Evolutionary conservation across 129 eudicot genomes (phyloP).

Genomic region (Arctium minus): DNA sequence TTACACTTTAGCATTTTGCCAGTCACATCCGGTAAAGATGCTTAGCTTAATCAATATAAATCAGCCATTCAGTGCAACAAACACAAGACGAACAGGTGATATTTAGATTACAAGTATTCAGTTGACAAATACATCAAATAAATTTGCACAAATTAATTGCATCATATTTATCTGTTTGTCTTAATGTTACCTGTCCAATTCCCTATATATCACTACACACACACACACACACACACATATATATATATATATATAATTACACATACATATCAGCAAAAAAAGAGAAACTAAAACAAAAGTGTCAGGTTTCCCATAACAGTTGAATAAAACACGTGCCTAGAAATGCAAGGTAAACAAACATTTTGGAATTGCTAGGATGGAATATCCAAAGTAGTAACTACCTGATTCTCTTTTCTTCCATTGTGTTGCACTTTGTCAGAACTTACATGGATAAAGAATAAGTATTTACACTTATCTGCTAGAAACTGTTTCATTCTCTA

Average conservation of each 20-base stretch:
- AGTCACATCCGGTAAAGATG: neutral
- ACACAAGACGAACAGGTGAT: neutral
- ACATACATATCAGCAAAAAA: neutral
- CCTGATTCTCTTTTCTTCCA: neutral
- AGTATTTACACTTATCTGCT: neutral
- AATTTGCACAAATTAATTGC: neutral
- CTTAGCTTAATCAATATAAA: slow-evolving; percentile 1
- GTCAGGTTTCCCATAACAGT: neutral
- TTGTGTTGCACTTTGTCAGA: neutral
- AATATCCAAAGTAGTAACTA: neutral
- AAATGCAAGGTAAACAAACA: neutral
- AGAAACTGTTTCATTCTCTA: neutral
- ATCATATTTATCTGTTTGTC: neutral
- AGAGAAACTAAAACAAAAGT: neutral
- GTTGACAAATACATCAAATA: neutral
- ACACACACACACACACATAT: too few relatives aligned
- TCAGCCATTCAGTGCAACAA: neutral
- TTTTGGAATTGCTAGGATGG: neutral
- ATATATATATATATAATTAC: too few relatives aligned
- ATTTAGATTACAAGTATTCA: neutral
- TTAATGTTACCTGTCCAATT: neutral
- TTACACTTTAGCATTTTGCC: neutral
- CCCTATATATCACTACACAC: neutral
- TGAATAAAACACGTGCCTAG: neutral
- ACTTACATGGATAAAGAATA: neutral